phyloP scores from a whole-genome alignment of 2,329 filamentous ascomycete species.

The Phaeophleospora eucalypticola region DNA sequence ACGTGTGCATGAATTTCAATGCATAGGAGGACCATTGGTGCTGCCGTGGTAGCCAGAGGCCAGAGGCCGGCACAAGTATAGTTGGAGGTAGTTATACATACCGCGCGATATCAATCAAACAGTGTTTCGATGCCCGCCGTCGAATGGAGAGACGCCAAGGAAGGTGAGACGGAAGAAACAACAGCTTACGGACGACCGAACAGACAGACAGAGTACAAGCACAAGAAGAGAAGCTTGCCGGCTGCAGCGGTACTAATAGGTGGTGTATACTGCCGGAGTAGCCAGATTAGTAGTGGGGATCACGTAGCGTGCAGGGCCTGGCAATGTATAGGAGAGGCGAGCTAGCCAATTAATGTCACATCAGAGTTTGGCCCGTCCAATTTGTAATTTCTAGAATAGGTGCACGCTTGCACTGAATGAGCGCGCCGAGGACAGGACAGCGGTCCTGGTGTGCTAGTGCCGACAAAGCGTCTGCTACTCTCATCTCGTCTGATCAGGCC shows the following conservation, averaged over 20 bases:
- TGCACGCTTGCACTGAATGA: not conserved
- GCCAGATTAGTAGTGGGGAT: conserved; percentile 14
- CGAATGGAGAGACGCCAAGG: conserved; percentile 3
- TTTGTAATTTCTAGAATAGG: conserved; percentile 11
- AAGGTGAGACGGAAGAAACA: conserved; percentile 4
- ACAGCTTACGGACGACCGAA: not conserved
- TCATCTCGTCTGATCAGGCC: no score
- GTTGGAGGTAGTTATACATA: no score
- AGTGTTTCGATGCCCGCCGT: not conserved
- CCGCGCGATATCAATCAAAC: not conserved
- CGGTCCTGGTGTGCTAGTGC: no score
- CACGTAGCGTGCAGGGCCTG: conserved; percentile 11
- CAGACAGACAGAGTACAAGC: not conserved
- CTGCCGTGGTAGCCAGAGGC: no score
- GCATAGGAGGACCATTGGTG: no score
- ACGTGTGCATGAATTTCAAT: no score
- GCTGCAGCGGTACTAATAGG: conserved; percentile 9
- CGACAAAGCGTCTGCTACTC: no score
- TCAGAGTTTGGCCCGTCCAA: conserved; percentile 9
- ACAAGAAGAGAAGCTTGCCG: conserved; percentile 1
- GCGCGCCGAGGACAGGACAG: no score
- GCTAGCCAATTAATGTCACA: not conserved
- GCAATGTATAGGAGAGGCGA: conserved; percentile 11
- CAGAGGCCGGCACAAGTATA: no score
- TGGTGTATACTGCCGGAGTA: not conserved